phyloP scores from a whole-genome alignment of 2,329 filamentous ascomycete genomes.

The Cercospora zeina region DNA sequence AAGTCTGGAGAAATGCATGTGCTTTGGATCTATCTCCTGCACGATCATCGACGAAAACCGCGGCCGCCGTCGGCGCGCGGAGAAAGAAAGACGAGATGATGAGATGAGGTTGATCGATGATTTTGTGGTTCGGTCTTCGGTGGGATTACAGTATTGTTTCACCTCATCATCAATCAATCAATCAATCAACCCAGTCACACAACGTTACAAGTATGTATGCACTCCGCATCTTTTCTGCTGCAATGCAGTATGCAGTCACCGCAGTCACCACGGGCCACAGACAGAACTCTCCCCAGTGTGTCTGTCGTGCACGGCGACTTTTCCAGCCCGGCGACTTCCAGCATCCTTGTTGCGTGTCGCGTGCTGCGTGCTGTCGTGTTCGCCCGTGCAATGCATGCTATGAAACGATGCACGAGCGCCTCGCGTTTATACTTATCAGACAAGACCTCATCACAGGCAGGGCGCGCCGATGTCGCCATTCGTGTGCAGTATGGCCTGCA shows the following conservation, averaged over 20 bases:
- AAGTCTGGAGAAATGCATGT: constrained; percentile 8
- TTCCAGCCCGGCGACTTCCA: neutral
- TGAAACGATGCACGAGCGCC: constrained; percentile 23
- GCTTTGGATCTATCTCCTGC: neutral
- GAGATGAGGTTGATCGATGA: neutral
- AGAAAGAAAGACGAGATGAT: neutral
- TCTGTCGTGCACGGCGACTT: too few species aligned
- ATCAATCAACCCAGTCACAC: constrained; percentile 17
- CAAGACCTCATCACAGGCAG: too few species aligned
- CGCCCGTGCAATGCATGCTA: constrained; percentile 8
- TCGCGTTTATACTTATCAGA: constrained; percentile 1
- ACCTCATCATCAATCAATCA: neutral
- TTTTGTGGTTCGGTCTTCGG: constrained; percentile 1
- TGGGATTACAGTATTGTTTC: constrained; percentile 16
- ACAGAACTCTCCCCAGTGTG: too few species aligned
- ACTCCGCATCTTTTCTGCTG: constrained; percentile 25
- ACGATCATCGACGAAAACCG: too few species aligned
- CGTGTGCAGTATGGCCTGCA: too few species aligned
- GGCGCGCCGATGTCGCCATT: constrained; percentile 11
- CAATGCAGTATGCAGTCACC: constrained; percentile 5
- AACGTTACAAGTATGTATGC: constrained; percentile 24
- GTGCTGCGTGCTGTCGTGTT: constrained; percentile 19
- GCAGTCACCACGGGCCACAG: constrained; percentile 7
- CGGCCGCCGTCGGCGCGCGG: too few species aligned
- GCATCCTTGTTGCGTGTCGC: neutral